phyloP scores from a whole-genome alignment of 805 yeast genomes.

The Suhomyces canberraensis region DNA sequence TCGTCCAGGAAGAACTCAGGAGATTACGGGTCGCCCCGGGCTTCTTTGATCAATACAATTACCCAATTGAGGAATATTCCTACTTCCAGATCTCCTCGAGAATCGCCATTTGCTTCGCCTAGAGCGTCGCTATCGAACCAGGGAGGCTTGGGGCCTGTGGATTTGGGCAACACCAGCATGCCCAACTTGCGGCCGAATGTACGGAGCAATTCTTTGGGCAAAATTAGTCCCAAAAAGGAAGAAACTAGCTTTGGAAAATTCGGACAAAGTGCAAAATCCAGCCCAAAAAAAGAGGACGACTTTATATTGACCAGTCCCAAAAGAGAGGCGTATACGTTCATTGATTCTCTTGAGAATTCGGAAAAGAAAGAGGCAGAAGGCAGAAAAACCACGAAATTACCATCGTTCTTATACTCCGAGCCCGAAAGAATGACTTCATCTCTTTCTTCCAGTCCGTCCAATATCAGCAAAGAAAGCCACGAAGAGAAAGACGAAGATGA shows the following conservation, averaged over 20 bases:
- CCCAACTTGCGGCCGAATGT: slow-evolving; percentile 20
- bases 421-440: slow-evolving; percentile 6
- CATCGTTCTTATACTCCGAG: slow-evolving; percentile 4
- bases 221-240: slow-evolving; percentile 1
- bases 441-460: slow-evolving; percentile 7
- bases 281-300: background rate
- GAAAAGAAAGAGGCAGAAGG: background rate
- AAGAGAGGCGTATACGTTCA: background rate
- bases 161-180: slow-evolving; percentile 14
- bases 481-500: slow-evolving; percentile 7
- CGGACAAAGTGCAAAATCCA: background rate
- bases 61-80: slow-evolving; percentile 40
- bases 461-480: slow-evolving; percentile 6
- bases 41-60: slow-evolving; percentile 39
- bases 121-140: slow-evolving; percentile 46
- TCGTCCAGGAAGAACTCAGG: slow-evolving; percentile 36
- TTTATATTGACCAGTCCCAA: no score
- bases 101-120: slow-evolving; percentile 44
- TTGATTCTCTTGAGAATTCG: background rate
- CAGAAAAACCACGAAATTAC: background rate
- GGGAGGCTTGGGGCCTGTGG: slow-evolving; percentile 12
- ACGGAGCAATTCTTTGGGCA: no score
- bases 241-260: no score
- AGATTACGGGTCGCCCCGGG: slow-evolving; percentile 38
- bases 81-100: slow-evolving; percentile 31